Evolutionary conservation across 768 basidiomycete genomes (phyloP), one percentile per base, ranked within the genome.

Genomic region (Mycena metata): DNA sequence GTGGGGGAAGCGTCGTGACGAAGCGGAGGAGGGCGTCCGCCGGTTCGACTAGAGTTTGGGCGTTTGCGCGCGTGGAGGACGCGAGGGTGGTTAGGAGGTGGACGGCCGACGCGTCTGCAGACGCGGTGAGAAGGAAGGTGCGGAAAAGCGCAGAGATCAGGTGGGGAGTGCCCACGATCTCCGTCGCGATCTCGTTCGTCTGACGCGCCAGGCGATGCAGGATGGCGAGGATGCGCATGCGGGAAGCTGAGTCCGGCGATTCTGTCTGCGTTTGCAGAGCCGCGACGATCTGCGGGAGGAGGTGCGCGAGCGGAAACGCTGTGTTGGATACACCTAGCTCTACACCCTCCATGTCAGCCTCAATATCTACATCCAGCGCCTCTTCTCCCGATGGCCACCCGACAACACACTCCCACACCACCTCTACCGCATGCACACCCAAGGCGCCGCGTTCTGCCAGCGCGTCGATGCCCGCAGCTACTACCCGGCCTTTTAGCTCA

Each of bases 11-110:
- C 56, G 83, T 80, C 0, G 89, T 82, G 52, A 95, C 75, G 74
- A 94, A 97, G 24, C 93, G 89, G 49, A 97, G 82, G 1, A 94
- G 85, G 0, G 89, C 82, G 71, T 93, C 91, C 1, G 89, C 85
- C 19, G 85, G 79, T 16, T 86, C 86, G 39, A 85, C 74, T 9
- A 95, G 78, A 8, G 81, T 80, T 12, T 78, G 78, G 0, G 96
- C 95, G 65, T 88, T 91, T 1, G 80, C 72, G n/a, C 95, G 88
- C 0, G 94, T 93, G 1, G 93, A 86, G 3, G 78, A 77, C 0
- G 88, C 88, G 33, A 96, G 82, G 0, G 83, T 83, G 15, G 75
- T 81, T 21, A 96, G 79, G 23, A 93, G 73, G n/a, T 80, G 78
- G 3, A 96, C 75, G 4, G 91, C 90, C 33, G 74, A 76, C 33